Conservation (phyloP, 2,329 filamentous ascomycete genomes). For the Diaporthe ampelina region DNA sequence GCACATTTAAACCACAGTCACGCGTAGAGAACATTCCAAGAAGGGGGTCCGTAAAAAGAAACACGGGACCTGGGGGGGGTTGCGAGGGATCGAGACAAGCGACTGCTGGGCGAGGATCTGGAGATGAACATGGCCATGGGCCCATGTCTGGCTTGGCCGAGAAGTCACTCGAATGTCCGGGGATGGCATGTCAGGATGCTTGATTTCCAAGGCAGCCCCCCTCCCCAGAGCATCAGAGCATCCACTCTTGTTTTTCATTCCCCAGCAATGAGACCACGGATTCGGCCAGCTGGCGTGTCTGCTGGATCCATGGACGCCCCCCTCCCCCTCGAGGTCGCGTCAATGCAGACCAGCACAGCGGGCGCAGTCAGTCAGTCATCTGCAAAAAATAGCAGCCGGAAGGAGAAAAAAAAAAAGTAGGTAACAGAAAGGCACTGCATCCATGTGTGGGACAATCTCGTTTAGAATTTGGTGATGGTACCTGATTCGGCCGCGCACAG, state of each 20-base stretch:
- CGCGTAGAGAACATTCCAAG: conserved; percentile 27
- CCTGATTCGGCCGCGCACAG: conserved; percentile 28
- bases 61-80: conserved; percentile 22
- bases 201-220: conserved; percentile 31
- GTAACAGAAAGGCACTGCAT: conserved; percentile 14
- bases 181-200: conserved; percentile 20
- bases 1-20: conserved; percentile 26
- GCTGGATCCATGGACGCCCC: conserved; percentile 3
- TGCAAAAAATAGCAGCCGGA: background rate
- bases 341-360: conserved; percentile 17
- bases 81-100: conserved; percentile 3
- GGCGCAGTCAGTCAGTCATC: background rate
- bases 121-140: conserved; percentile 26
- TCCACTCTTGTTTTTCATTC: conserved; percentile 32
- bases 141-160: conserved; percentile 16
- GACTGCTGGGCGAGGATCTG: conserved; percentile 14
- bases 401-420: background rate
- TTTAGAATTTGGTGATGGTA: conserved; percentile 32
- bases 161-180: conserved; percentile 30
- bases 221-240: background rate
- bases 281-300: conserved; percentile 3
- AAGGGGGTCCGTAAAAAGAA: conserved; percentile 16
- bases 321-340: background rate
- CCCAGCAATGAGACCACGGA: conserved; percentile 12
- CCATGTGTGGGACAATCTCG: conserved; percentile 31